Base-by-base conservation (phyloP, 2,329 filamentous ascomycete species). In the Blastomyces percursus region DNA sequence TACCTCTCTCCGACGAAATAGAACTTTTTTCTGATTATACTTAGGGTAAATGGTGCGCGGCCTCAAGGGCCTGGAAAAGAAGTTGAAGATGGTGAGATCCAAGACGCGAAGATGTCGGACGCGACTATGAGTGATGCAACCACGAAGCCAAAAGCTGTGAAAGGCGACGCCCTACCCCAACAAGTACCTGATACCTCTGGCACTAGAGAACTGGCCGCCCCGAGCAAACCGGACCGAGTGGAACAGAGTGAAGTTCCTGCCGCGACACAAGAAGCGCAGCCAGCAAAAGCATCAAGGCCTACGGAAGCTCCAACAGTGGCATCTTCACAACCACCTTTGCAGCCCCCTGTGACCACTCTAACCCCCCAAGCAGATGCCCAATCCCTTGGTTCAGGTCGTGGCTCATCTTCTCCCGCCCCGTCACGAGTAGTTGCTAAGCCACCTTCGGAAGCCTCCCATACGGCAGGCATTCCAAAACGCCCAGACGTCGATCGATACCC, bases 21-120 rank as follows among this genome's bases (percentile, higher is more conserved):
- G 50, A 35, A 63, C n/a, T 32, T 46, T 57, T 54, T 62, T 69
- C 69, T 73, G 66, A 73, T 64, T 8, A 42, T 46, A 59, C 56
- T 35, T 65, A 77, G 76, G 46, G 62, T 66, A 46, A 71, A 72
- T 63, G 69, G 69, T 61, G 61, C 64, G 30, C 52, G 66, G 8
- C 72, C 67, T 48, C 54, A 8, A 67, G 74, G 59, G 51, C 61
- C 14, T 30, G 67, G 44, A 67, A 74, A 70, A 61, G 76, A 79
- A 63, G 75, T 77, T 16, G 76, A 78, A 62, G 77, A 78, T 67
- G 77, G 76, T 12, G 76, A 80, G 63, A 76, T 78, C 58, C 77
- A 79, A 66, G 78, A 79, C 66, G 74, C 76, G 7, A 78, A 75
- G 63, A 77, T 77, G 72, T 66, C 67, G 4, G 76, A 78, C 67